Percentiles rank a stretch among this genome's conserved stretches.
Evolutionary conservation across 2,329 filamentous ascomycete genomes (phyloP).

Genomic region (Fusarium sp.): DNA sequence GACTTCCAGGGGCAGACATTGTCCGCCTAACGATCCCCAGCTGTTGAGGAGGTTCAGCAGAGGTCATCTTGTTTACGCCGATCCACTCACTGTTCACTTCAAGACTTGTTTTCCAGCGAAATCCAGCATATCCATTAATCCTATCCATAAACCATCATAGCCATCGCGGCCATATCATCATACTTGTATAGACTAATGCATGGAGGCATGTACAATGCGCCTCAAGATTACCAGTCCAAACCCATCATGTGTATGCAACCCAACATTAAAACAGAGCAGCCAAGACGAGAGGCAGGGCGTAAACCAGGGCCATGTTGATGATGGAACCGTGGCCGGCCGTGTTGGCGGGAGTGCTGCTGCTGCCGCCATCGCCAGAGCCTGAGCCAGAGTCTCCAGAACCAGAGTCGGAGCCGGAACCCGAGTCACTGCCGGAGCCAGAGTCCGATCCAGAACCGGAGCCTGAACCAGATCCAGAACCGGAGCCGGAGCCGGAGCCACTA

Average conservation of each 20-base stretch:
- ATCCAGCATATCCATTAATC: neutral
- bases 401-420: neutral
- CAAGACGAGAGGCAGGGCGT: neutral
- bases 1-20: neutral
- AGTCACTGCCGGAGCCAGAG: neutral
- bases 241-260: neutral
- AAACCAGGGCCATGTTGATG: neutral
- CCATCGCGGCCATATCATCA: neutral
- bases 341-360: neutral
- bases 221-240: neutral
- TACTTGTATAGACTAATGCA: neutral
- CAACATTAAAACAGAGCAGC: constrained; percentile 1
- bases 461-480: neutral
- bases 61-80: neutral
- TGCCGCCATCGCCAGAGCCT: neutral
- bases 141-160: neutral
- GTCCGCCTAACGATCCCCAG: neutral
- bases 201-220: neutral
- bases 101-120: no score
- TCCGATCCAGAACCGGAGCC: neutral
- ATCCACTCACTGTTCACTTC: neutral
- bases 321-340: neutral
- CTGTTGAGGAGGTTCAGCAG: neutral
- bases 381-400: neutral
- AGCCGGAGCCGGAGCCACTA: neutral